Percentiles rank a stretch among this genome's conserved stretches.
Conservation (phyloP, 2,329 filamentous ascomycete species). For the Lachnellula suecica region DNA sequence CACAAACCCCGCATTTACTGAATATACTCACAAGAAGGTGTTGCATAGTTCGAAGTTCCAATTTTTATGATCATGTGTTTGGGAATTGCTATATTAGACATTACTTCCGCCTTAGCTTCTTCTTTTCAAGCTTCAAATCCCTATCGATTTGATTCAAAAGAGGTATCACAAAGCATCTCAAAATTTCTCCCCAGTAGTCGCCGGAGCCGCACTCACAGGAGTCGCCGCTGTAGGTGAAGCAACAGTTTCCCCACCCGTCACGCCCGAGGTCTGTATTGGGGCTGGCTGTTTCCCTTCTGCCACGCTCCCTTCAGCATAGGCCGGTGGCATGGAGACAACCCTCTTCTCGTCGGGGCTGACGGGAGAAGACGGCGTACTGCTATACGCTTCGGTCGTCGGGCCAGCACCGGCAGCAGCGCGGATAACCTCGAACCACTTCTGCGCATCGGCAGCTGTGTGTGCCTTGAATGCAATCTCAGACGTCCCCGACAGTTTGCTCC, state of each 20-base stretch:
- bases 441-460: conserved; percentile 73
- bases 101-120: background rate
- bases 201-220: conserved; percentile 9
- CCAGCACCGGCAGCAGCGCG: conserved; percentile 21
- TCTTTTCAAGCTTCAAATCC: background rate
- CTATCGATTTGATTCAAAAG: background rate
- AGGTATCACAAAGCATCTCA: background rate
- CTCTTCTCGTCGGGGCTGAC: conserved; percentile 20
- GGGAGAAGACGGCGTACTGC: conserved; percentile 24
- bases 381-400: conserved; percentile 8
- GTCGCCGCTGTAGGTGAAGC: conserved; percentile 22
- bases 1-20: background rate
- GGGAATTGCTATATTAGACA: background rate
- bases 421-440: conserved; percentile 82
- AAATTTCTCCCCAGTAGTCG: background rate
- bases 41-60: background rate
- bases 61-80: no score
- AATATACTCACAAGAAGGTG: background rate
- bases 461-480: conserved; percentile 88
- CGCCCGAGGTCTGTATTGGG: conserved; percentile 25
- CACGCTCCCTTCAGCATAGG: conserved; percentile 11
- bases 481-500: conserved; percentile 75
- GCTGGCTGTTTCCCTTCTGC: conserved; percentile 13
- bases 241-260: conserved; percentile 25
- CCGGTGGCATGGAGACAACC: conserved; percentile 14